Percentiles rank a stretch among this genome's conserved stretches.
These are phyloP conservation scores for Rhynchosporium secalis DNA, from an alignment of 2,329 filamentous ascomycete species.

Conservation along the genomic window DNA sequence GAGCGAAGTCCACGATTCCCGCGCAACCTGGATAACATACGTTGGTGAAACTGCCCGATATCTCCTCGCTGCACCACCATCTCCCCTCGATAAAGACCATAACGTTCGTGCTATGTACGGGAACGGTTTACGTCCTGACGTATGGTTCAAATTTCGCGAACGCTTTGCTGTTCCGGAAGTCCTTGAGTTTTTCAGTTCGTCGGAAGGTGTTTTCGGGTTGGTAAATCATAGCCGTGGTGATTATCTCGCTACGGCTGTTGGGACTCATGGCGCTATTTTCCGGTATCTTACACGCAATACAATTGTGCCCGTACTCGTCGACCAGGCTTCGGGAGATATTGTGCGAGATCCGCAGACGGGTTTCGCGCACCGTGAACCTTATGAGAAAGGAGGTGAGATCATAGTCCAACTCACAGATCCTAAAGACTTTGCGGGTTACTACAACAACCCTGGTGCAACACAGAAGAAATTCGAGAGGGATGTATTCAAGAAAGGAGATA, in stretches of 20 bases:
- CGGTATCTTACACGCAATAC: conserved; percentile 53
- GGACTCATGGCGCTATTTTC: conserved; percentile 67
- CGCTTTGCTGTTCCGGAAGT: conserved; percentile 64
- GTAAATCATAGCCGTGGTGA: conserved; percentile 61
- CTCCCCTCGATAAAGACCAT: conserved; percentile 60
- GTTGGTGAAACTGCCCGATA: conserved; percentile 78
- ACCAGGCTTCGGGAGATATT: conserved; percentile 67
- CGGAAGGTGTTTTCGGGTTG: conserved; percentile 67
- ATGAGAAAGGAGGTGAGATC: conserved; percentile 74
- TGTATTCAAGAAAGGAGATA: conserved; percentile 66
- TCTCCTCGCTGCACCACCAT: conserved; percentile 65
- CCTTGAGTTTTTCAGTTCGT: conserved; percentile 76
- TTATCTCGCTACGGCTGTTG: conserved; percentile 64
- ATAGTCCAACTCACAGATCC: conserved; percentile 60
- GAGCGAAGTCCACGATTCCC: conserved; percentile 66
- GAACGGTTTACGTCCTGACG: conserved; percentile 68
- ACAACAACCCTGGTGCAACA: conserved; percentile 65
- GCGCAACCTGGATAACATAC: conserved; percentile 72
- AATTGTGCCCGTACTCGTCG: conserved; percentile 67
- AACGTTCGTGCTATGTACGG: conserved; percentile 60
- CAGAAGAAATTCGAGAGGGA: conserved; percentile 63
- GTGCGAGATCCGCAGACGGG: conserved; percentile 66
- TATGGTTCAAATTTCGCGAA: conserved; percentile 64
- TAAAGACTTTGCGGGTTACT: conserved; percentile 66
- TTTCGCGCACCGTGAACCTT: conserved; percentile 62